Evolutionary conservation across 2,329 filamentous ascomycete species (phyloP).

Genomic region (Apiospora rasikravindrae): DNA sequence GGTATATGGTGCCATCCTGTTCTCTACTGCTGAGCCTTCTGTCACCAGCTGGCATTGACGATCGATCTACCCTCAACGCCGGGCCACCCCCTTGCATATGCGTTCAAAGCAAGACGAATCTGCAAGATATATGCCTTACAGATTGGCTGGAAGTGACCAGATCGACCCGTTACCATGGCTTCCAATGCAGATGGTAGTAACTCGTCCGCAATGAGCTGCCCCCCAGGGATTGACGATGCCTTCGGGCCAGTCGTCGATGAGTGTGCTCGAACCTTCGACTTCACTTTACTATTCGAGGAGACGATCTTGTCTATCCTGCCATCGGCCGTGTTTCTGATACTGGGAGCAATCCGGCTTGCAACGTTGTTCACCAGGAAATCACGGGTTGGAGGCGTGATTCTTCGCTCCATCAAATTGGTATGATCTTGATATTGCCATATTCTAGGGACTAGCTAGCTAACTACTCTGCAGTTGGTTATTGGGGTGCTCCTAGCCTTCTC

Average conservation of each 20-base stretch:
- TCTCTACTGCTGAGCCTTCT: not conserved
- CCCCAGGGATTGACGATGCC: slow-evolving; percentile 12
- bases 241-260: slow-evolving; percentile 21
- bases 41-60: slow-evolving; percentile 4
- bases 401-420: slow-evolving; percentile 19
- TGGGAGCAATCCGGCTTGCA: slow-evolving; percentile 21
- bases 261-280: slow-evolving; percentile 29
- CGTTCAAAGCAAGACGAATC: not conserved
- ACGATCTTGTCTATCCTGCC: slow-evolving; percentile 34
- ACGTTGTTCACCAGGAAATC: slow-evolving; percentile 19
- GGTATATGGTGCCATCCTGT: not conserved
- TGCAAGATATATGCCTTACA: slow-evolving; percentile 1
- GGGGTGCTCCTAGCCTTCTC: slow-evolving; percentile 8
- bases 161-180: slow-evolving; percentile 3
- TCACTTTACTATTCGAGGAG: slow-evolving; percentile 36
- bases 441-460: not conserved
- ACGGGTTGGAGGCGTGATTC: not conserved
- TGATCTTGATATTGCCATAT: not conserved
- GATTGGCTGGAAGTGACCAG: not conserved
- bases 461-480: not conserved
- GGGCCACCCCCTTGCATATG: slow-evolving; percentile 11
- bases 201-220: slow-evolving; percentile 10
- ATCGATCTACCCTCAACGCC: not conserved
- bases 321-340: slow-evolving; percentile 29
- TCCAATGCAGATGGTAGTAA: not conserved